Conservation (phyloP, 305 asterid species). For the Fraxinus platypoda region DNA sequence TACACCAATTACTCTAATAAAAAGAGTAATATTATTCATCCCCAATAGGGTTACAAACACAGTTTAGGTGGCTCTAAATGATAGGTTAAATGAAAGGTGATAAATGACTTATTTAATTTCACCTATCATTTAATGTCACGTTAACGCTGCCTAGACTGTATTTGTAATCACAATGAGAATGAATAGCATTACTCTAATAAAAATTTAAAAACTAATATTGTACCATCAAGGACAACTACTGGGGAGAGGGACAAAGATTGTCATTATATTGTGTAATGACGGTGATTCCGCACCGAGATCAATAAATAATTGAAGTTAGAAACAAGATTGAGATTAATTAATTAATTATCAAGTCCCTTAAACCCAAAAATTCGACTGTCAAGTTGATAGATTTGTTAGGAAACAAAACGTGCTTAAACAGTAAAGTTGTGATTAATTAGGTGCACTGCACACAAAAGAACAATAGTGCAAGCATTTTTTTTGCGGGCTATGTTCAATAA, state of each 20-base stretch:
- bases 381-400: conserved; percentile 4
- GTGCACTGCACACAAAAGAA: background rate
- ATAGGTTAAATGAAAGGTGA: too few species aligned
- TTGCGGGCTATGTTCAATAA: conserved; percentile 22
- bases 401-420: conserved; percentile 40
- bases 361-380: conserved; percentile 3
- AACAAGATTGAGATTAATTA: background rate
- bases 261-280: background rate
- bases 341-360: background rate
- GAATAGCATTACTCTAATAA: too few species aligned
- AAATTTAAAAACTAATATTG: background rate
- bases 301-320: background rate
- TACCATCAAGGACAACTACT: background rate
- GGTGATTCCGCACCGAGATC: background rate
- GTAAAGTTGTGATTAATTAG: conserved; percentile 13
- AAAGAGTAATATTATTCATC: too few species aligned
- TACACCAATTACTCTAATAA: too few species aligned
- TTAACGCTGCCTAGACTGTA: too few species aligned
- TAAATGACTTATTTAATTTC: too few species aligned
- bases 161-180: too few species aligned
- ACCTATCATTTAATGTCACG: too few species aligned
- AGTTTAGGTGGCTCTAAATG: too few species aligned
- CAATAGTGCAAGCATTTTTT: conserved; percentile 14
- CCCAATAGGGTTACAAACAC: too few species aligned
- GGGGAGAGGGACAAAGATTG: background rate